phyloP scores from a whole-genome alignment of 2,329 filamentous ascomycete species.

The Neopestalotiopsis sp. region DNA sequence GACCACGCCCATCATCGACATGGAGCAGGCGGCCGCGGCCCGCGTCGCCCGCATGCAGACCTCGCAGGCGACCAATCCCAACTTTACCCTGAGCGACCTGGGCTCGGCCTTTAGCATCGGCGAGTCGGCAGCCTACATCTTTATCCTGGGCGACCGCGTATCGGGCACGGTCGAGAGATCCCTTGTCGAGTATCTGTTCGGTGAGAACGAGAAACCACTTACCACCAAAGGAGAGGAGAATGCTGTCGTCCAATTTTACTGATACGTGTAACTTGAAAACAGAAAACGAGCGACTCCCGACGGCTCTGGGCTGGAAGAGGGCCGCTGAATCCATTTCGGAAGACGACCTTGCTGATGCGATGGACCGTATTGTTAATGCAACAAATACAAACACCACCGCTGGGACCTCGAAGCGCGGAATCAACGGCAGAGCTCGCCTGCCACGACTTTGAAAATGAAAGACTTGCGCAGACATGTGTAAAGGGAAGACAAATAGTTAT shows the following conservation, averaged over 20 bases:
- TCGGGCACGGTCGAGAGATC: slow-evolving; percentile 22
- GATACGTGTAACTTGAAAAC: no score
- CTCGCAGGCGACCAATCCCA: slow-evolving; percentile 53
- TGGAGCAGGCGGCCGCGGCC: slow-evolving; percentile 49
- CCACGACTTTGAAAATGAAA: neutral
- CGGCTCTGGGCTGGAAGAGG: slow-evolving; percentile 3
- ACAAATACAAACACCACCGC: neutral
- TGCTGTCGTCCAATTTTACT: neutral
- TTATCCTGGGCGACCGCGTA: slow-evolving; percentile 23
- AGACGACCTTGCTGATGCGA: neutral
- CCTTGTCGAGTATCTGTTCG: slow-evolving; percentile 27
- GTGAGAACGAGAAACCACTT: slow-evolving; percentile 13
- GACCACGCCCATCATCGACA: slow-evolving; percentile 45
- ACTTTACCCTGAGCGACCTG: slow-evolving; percentile 35
- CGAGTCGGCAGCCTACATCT: slow-evolving; percentile 26
- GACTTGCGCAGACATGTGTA: no score
- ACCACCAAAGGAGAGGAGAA: neutral
- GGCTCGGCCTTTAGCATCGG: slow-evolving; percentile 23
- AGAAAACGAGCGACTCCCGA: slow-evolving; percentile 11
- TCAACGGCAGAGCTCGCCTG: neutral
- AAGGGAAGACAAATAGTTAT: no score
- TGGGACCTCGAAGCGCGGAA: neutral
- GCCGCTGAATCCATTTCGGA: neutral
- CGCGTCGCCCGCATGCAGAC: slow-evolving; percentile 50
- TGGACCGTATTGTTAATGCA: neutral